Evolutionary conservation across 1,284 basidiomycete species (phyloP).

Genomic region (Ustilago shanxiensis): DNA sequence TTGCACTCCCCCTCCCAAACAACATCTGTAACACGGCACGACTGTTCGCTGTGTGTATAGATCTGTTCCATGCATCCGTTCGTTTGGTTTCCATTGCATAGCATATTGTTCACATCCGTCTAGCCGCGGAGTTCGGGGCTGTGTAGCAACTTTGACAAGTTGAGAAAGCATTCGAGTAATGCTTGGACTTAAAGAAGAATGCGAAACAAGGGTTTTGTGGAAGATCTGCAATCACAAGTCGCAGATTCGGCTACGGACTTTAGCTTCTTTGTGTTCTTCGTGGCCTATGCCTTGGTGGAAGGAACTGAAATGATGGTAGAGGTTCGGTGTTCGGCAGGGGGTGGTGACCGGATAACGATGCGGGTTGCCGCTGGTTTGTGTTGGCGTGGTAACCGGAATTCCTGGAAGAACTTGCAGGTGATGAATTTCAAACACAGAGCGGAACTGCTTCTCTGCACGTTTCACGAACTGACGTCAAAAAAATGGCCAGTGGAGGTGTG

Average conservation of each 20-base stretch:
- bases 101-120: not conserved
- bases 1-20: too few species aligned
- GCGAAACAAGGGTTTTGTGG: not conserved
- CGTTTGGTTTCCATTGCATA: not conserved
- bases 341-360: not conserved
- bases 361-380: not conserved
- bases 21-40: not conserved
- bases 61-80: not conserved
- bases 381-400: slow-evolving; percentile 2
- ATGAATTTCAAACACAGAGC: not conserved
- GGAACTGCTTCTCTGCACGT: not conserved
- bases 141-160: not conserved
- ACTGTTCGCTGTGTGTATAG: not conserved
- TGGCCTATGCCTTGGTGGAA: too few species aligned
- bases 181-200: not conserved
- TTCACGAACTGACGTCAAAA: slow-evolving; percentile 5
- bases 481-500: not conserved
- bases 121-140: too few species aligned
- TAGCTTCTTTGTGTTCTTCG: too few species aligned
- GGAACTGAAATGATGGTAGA: too few species aligned
- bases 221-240: not conserved
- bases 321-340: too few species aligned
- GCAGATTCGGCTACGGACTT: too few species aligned
- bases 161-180: too few species aligned
- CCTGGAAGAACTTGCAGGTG: not conserved